Base-by-base conservation (phyloP, 2,329 filamentous ascomycete species). In the Coniochaeta ligniaria region DNA sequence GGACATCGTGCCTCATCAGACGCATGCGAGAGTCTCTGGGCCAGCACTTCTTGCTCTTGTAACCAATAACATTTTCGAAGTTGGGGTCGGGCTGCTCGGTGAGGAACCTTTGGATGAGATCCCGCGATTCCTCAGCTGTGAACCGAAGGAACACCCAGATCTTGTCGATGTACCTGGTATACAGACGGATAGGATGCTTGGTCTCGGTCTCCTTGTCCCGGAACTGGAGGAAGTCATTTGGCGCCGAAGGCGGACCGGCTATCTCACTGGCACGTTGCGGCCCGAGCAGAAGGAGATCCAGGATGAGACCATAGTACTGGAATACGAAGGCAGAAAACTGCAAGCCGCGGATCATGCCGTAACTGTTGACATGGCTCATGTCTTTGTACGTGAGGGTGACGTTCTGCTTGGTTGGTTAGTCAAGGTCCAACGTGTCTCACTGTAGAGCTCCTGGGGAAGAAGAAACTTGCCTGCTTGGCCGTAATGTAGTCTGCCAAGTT, bases 1-100 rank as follows among this genome's bases (percentile, higher is more conserved):
- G 98, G 66, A 99, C 96, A 76, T 99, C 95, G 74, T 99, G 95
- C 64, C 95, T 88, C 95, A 99, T 99, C 68, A 99, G 77, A 54
- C 96, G 89, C 96, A 99, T 99, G 58, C 95, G 87, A 26, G 93
- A 97, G 73, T 99, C 95, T 68, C 95, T 87, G 47, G 95, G 96
- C 95, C 95, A 99, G 76, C 96, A 99, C 74, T 98, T 99, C 81
- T 99, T 99, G 77, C 96, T 99, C 79, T 91, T 93, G 76, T 98
- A 99, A 0, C 95, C 95, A 68, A 99, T 98, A 47, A 99, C 95
- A 65, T 99, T 99, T 73, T 99, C 95, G 66, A 99, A 99, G 72
- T 99, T 99, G 2, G 95, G 95, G 74, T 99, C 96, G 0, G 95
- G 95, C 71, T 99, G 94, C 72, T 99, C 96, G 0, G 96, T 99